Percentiles rank a stretch among this genome's conserved stretches.
Evolutionary conservation across 2,329 filamentous ascomycete species (phyloP).

Genomic region (Xylaria polymorpha): DNA sequence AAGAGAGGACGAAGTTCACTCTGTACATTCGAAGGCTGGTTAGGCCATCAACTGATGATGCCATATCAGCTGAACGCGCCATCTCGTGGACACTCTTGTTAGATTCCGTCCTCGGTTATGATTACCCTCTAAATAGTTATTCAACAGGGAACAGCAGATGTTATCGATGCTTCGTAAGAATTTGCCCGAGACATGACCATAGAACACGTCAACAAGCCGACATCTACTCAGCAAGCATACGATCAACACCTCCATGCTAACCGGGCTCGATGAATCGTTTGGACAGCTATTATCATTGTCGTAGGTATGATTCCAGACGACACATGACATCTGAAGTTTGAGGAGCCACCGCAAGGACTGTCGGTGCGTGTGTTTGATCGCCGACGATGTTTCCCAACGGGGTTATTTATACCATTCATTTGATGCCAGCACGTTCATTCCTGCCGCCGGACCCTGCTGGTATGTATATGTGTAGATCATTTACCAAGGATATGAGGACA

Average conservation of each 20-base stretch:
- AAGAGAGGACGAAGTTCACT: background rate
- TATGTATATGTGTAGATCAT: background rate
- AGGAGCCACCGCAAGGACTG: background rate
- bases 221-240: background rate
- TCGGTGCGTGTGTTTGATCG: constrained; percentile 3
- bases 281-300: background rate
- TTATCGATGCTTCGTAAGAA: background rate
- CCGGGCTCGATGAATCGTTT: too few relatives aligned
- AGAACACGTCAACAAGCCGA: background rate
- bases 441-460: background rate
- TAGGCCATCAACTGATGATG: background rate
- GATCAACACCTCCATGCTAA: background rate
- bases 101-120: background rate
- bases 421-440: background rate
- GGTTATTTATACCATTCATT: background rate
- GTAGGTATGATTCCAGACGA: background rate
- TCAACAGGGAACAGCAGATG: background rate
- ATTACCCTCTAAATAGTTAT: background rate
- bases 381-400: background rate
- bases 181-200: background rate
- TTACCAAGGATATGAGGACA: background rate
- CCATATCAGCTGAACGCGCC: background rate
- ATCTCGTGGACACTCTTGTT: background rate
- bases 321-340: background rate
- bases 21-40: background rate